Percentiles rank a stretch among this genome's conserved stretches.
phyloP scores from a whole-genome alignment of 140 eudicot species.

The Anethum foeniculum region DNA sequence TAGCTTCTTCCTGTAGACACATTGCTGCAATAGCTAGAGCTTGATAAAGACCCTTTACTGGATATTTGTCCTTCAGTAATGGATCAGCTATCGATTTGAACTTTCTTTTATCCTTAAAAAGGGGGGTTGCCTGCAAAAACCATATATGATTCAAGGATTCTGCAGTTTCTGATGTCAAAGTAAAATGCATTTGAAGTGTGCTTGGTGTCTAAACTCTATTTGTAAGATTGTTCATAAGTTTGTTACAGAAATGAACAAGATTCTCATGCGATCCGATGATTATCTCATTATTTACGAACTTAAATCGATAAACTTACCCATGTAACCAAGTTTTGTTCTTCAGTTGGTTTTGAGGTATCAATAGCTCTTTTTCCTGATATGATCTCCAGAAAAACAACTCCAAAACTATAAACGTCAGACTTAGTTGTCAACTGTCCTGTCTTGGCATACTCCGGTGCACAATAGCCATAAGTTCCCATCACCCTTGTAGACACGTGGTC shows the following conservation, averaged over 20 bases:
- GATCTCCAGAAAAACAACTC: constrained; percentile 69
- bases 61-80: constrained; percentile 53
- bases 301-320: constrained; percentile 44
- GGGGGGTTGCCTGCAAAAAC: constrained; percentile 57
- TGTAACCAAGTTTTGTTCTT: constrained; percentile 59
- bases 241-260: background rate
- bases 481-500: constrained; percentile 65
- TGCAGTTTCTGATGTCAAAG: background rate
- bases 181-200: background rate
- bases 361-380: constrained; percentile 69
- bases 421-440: constrained; percentile 57
- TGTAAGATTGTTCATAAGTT: background rate
- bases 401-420: constrained; percentile 77
- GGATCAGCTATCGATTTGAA: constrained; percentile 68
- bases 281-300: background rate
- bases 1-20: constrained; percentile 93
- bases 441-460: constrained; percentile 68
- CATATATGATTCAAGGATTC: background rate
- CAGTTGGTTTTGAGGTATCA: constrained; percentile 52
- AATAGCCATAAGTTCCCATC: constrained; percentile 69
- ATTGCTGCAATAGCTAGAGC: constrained; percentile 89
- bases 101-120: constrained; percentile 54
- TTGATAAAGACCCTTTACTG: constrained; percentile 61
- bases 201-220: background rate
- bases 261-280: background rate